Percentiles rank a stretch among this genome's conserved stretches.
These are phyloP conservation scores for Exophiala lecanii-corni DNA, from an alignment of 2,329 filamentous ascomycete species.

Conservation along the genomic window DNA sequence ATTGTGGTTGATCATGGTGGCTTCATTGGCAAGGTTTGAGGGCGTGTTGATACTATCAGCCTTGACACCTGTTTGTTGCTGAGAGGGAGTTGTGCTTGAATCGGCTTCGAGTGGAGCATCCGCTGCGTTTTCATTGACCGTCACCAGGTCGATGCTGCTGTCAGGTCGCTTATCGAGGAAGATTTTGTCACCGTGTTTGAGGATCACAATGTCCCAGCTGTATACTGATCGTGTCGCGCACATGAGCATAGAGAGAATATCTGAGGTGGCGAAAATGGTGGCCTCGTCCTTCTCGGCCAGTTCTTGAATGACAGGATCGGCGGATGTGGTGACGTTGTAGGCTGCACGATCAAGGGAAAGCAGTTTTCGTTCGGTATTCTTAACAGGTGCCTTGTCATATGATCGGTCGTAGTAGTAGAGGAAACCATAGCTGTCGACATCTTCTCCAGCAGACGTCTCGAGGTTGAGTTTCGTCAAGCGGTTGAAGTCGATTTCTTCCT, in stretches of 20 bases:
- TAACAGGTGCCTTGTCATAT: constrained; percentile 90
- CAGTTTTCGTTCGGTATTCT: constrained; percentile 73
- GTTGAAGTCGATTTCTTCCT: constrained; percentile 99
- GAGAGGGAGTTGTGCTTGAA: constrained; percentile 48
- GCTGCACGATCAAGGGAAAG: constrained; percentile 80
- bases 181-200: constrained; percentile 90
- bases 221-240: constrained; percentile 94
- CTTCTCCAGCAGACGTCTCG: constrained; percentile 89
- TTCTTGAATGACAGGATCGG: constrained; percentile 94
- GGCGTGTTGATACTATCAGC: constrained; percentile 95
- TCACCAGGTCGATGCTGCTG: constrained; percentile 91
- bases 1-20: constrained; percentile 99
- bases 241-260: constrained; percentile 98
- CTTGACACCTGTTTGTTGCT: constrained; percentile 52
- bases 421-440: constrained; percentile 93
- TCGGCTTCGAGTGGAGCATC: constrained; percentile 89
- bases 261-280: constrained; percentile 94
- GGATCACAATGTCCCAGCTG: constrained; percentile 95
- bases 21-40: constrained; percentile 87
- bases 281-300: constrained; percentile 93
- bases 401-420: constrained; percentile 96
- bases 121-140: constrained; percentile 96
- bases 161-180: constrained; percentile 98
- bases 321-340: constrained; percentile 96
- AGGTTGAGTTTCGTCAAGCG: constrained; percentile 92